Base-by-base conservation (phyloP, 805 yeast species). In the Kurtzmaniella cleridarum region DNA sequence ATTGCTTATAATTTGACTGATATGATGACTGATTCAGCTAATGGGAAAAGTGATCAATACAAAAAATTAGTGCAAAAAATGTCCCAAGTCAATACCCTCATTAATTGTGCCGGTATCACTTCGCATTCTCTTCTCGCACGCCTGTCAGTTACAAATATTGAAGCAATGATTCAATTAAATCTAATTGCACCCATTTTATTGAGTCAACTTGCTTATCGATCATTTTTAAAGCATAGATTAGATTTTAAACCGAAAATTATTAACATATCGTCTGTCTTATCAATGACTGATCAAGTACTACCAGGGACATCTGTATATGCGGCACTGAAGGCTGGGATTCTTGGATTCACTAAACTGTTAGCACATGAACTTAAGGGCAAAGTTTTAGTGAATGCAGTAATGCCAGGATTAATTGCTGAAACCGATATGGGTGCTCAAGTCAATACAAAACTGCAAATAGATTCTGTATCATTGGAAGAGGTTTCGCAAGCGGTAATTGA, bases 241-340 rank as follows among this genome's bases (percentile, higher is more conserved):
- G 66, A 14, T 50, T 34, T 37, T 11, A 34, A 27, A 15, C 12
- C 32, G 14, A 68, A 71, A 17, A 75, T 87, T 11, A 51, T 86
- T 26, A 85, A 83, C 51, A 59, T 87, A 1, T 75, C 91, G 2
- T 84, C 95, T 0, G 69, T 82, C 6, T 60, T 87, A 16, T 77
- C 83, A 0, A 33, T 62, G 3, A 61, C 69, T 0, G 54, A 55
- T 9, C 36, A 47, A 3, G 44, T 49, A 1, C 44, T 65, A 0
- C 70, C 73, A 3, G 95, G 95, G 1, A 71, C 88, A 0, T 45
- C 78, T 0, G 80, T 80, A 0, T 87, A 87, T 48, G 63, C 82
- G 0, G 84, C 89, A 0, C 65, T 83, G 38, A 87, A 87, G 52
- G 79, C 82, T 0, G 95, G 88, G 0, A 50, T 87, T 3, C 59